phyloP scores from a whole-genome alignment of 352 stramenopile genomes.

The Blastocystis sp. region DNA sequence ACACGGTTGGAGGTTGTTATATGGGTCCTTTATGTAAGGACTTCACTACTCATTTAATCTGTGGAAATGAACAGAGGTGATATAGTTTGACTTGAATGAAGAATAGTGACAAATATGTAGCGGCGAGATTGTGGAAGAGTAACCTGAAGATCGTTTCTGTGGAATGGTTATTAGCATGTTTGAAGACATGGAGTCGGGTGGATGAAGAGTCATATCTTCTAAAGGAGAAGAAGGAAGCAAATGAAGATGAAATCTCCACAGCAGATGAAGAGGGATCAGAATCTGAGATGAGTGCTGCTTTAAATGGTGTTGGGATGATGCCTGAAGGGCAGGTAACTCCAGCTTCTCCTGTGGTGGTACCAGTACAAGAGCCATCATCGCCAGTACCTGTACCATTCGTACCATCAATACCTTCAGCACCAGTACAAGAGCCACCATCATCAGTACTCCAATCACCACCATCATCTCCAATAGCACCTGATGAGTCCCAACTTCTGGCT shows the following conservation, averaged over 20 bases:
- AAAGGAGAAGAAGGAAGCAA: not conserved
- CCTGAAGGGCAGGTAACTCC: not conserved
- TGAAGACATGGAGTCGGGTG: not conserved
- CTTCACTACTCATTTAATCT: conserved; percentile 54
- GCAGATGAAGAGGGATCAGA: conserved; percentile 24
- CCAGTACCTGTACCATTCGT: too few relatives aligned
- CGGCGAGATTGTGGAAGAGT: not conserved
- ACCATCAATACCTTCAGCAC: too few relatives aligned
- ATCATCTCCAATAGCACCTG: too few relatives aligned
- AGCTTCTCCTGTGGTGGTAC: not conserved
- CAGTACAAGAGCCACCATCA: too few relatives aligned
- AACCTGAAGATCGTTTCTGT: not conserved
- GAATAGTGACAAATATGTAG: conserved; percentile 22
- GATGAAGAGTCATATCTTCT: not conserved
- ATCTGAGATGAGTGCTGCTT: not conserved
- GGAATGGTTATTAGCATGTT: conserved; percentile 33
- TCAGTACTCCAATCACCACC: too few relatives aligned
- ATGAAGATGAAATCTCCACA: conserved; percentile 7
- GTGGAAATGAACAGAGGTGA: not conserved
- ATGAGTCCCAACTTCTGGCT: too few relatives aligned
- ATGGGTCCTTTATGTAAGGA: conserved; percentile 43
- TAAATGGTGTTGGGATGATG: not conserved
- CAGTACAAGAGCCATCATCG: too few relatives aligned
- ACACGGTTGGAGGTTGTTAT: conserved; percentile 50
- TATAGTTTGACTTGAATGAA: not conserved